A percentile compares a stretch with the other conserved stretches of the same genome.
Conservation (phyloP, 1,139 yeast species). For the Candida sanyaensis region DNA sequence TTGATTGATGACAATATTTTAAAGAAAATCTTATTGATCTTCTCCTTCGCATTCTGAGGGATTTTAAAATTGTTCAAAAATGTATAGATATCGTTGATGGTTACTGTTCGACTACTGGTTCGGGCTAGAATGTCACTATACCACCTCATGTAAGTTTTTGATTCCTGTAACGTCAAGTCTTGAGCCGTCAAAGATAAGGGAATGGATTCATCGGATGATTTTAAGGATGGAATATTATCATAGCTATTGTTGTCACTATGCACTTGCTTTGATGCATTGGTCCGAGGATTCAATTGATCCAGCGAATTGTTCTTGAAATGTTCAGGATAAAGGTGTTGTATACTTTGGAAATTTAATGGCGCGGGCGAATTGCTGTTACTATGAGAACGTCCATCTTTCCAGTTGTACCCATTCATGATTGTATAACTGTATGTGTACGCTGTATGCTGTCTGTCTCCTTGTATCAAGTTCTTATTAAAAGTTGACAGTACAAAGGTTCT, state of each 20-base stretch:
- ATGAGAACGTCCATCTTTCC: constrained; percentile 2
- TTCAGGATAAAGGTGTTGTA: constrained; percentile 14
- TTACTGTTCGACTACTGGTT: constrained; percentile 54
- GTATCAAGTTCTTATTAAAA: background rate
- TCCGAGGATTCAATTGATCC: constrained; percentile 13
- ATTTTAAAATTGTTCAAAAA: constrained; percentile 65
- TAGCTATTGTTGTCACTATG: constrained; percentile 14
- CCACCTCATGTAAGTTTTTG: constrained; percentile 77
- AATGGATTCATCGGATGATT: constrained; percentile 21
- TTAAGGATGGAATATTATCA: constrained; percentile 7
- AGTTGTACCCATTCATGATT: constrained; percentile 4
- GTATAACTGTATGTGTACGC: background rate
- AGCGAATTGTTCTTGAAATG: constrained; percentile 17
- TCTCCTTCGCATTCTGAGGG: constrained; percentile 39
- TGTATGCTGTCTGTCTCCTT: background rate
- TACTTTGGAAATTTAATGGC: constrained; percentile 9
- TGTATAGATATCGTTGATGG: constrained; percentile 61
- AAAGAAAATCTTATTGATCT: constrained; percentile 52
- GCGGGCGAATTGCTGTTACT: constrained; percentile 6
- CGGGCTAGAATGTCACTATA: constrained; percentile 68
- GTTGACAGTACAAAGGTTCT: background rate
- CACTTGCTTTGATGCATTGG: constrained; percentile 1
- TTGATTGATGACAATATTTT: constrained; percentile 54
- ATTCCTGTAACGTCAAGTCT: constrained; percentile 64
- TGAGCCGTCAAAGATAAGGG: constrained; percentile 65